phyloP scores from a whole-genome alignment of 176 grass and related monocot species.

The Musa schizocarpa region DNA sequence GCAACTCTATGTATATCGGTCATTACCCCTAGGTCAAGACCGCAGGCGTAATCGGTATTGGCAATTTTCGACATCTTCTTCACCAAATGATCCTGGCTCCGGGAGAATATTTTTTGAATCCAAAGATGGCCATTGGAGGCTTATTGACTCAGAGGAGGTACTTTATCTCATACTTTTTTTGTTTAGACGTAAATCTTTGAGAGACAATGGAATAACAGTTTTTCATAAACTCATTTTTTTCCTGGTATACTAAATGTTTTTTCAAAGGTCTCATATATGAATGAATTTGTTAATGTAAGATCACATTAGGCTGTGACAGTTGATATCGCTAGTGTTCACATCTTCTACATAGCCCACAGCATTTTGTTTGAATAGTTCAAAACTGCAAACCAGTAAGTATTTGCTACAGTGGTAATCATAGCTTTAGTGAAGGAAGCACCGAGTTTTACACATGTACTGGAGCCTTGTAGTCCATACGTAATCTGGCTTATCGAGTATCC shows the following conservation, averaged over 20 bases:
- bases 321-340: no score
- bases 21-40: constrained; percentile 86
- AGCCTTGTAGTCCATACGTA: no score
- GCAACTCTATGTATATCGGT: constrained; percentile 77
- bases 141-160: constrained; percentile 90
- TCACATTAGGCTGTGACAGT: no score
- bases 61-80: constrained; percentile 77
- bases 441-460: no score
- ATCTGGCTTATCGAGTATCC: no score
- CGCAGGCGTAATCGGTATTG: constrained; percentile 88
- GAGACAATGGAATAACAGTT: neutral
- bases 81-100: constrained; percentile 79
- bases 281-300: no score
- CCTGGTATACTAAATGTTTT: neutral
- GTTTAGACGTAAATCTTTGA: neutral
- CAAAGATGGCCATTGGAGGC: constrained; percentile 66
- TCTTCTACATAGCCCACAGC: no score
- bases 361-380: no score
- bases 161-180: constrained; percentile 16
- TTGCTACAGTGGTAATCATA: no score
- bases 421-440: no score
- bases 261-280: no score
- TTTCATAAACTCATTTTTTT: neutral
- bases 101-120: constrained; percentile 95
- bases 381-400: no score